Evolutionary conservation across 2,329 filamentous ascomycete genomes (phyloP).

Genomic region (Helotiales sp.): DNA sequence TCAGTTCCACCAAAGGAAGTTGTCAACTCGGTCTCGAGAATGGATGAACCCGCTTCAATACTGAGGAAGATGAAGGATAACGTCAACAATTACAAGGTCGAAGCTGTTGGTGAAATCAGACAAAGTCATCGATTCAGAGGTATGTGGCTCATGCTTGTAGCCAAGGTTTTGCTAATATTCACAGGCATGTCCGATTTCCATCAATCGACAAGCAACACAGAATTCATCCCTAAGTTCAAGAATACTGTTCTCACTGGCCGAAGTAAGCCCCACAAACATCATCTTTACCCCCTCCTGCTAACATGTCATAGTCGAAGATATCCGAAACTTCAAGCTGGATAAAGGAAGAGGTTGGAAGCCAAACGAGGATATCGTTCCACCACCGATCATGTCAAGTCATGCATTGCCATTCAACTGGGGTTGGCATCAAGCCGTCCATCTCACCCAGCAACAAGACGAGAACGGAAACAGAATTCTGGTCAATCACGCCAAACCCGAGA

Average conservation of each 20-base stretch:
- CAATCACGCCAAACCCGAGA: slow-evolving; percentile 34
- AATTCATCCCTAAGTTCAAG: slow-evolving; percentile 73
- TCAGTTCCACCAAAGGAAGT: neutral
- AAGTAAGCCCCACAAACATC: slow-evolving; percentile 52
- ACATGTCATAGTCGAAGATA: slow-evolving; percentile 52
- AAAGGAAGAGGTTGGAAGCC: slow-evolving; percentile 62
- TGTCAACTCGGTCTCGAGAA: slow-evolving; percentile 43
- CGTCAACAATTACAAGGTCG: slow-evolving; percentile 65
- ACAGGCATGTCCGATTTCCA: slow-evolving; percentile 84
- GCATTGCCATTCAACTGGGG: slow-evolving; percentile 77
- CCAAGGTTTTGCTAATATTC: neutral
- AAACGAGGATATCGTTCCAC: slow-evolving; percentile 75
- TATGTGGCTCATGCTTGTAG: slow-evolving; percentile 34
- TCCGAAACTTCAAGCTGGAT: slow-evolving; percentile 71
- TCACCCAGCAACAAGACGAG: slow-evolving; percentile 47
- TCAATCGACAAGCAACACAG: slow-evolving; percentile 70
- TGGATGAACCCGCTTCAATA: slow-evolving; percentile 60
- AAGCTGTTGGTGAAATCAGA: slow-evolving; percentile 73
- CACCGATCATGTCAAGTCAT: slow-evolving; percentile 77
- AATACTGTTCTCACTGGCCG: slow-evolving; percentile 74
- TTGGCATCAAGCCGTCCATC: slow-evolving; percentile 83
- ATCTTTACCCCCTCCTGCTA: slow-evolving; percentile 21
- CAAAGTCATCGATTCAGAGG: slow-evolving; percentile 87
- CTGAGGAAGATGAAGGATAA: slow-evolving; percentile 74
- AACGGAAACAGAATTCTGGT: slow-evolving; percentile 42